These are phyloP conservation scores for Flaveria sonorensis DNA, from an alignment of 129 eudicot species.

Conservation along the genomic window DNA sequence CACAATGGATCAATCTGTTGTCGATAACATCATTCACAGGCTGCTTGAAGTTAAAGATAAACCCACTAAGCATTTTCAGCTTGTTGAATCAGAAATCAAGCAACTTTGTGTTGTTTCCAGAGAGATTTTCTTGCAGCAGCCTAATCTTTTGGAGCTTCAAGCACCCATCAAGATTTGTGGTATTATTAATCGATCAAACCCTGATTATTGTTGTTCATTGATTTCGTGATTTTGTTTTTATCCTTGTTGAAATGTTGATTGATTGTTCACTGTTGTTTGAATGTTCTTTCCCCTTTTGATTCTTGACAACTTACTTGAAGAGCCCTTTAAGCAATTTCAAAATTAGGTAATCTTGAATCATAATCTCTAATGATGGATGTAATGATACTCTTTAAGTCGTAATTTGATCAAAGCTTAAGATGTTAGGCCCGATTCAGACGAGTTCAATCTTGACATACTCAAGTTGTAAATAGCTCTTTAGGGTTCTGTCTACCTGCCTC, in stretches of 20 bases:
- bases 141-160: slow-evolving; percentile 48
- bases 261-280: background rate
- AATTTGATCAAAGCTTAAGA: no score
- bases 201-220: background rate
- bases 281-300: slow-evolving; percentile 20
- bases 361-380: background rate
- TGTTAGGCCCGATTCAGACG: no score
- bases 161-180: slow-evolving; percentile 69
- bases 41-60: slow-evolving; percentile 44
- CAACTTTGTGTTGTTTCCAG: slow-evolving; percentile 47
- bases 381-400: no score
- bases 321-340: slow-evolving; percentile 5
- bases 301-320: background rate
- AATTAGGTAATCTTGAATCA: background rate
- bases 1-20: slow-evolving; percentile 41
- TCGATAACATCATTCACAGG: slow-evolving; percentile 51
- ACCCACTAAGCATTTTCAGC: slow-evolving; percentile 50
- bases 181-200: slow-evolving; percentile 4
- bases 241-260: slow-evolving; percentile 11
- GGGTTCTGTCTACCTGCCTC: no score
- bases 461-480: no score
- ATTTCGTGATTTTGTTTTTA: slow-evolving; percentile 3
- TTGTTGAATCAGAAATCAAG: slow-evolving; percentile 55
- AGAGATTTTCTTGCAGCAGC: slow-evolving; percentile 51
- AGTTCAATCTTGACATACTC: no score